phyloP scores from a whole-genome alignment of 306 rosid species.

The Cyclanthera cordifolia region DNA sequence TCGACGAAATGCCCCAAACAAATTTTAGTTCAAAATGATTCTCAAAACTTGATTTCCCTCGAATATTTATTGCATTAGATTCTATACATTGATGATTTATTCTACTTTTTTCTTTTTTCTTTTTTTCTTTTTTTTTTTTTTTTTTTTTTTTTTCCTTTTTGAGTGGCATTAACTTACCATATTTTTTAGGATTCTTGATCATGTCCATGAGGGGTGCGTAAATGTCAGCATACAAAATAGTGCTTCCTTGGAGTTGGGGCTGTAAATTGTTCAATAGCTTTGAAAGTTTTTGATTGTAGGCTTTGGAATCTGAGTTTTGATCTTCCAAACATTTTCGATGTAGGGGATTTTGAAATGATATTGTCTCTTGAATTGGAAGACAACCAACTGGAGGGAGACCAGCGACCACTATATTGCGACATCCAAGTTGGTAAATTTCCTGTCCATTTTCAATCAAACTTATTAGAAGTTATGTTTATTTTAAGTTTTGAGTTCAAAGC shows the following conservation, averaged over 20 bases:
- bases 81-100: too few species aligned
- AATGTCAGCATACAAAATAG: conserved; percentile 23
- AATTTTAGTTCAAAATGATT: neutral
- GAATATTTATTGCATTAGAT: neutral
- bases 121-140: too few species aligned
- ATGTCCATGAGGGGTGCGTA: conserved; percentile 30
- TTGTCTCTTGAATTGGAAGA: conserved; percentile 56
- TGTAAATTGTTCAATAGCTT: conserved; percentile 3
- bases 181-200: conserved; percentile 40
- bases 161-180: too few species aligned
- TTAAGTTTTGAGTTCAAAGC: too few species aligned
- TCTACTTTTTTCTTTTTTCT: too few species aligned
- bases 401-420: neutral
- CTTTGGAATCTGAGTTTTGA: conserved; percentile 38
- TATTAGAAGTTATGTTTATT: too few species aligned
- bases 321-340: conserved; percentile 32
- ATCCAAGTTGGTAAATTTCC: conserved; percentile 9
- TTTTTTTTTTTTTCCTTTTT: too few species aligned
- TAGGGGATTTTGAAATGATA: neutral
- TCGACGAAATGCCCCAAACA: neutral
- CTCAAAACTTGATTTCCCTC: neutral
- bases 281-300: conserved; percentile 43
- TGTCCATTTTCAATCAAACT: neutral
- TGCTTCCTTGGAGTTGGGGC: conserved; percentile 34
- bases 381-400: conserved; percentile 16